Conservation (phyloP, 2,329 filamentous ascomycete species). For the Chaetothyriales sp. region DNA sequence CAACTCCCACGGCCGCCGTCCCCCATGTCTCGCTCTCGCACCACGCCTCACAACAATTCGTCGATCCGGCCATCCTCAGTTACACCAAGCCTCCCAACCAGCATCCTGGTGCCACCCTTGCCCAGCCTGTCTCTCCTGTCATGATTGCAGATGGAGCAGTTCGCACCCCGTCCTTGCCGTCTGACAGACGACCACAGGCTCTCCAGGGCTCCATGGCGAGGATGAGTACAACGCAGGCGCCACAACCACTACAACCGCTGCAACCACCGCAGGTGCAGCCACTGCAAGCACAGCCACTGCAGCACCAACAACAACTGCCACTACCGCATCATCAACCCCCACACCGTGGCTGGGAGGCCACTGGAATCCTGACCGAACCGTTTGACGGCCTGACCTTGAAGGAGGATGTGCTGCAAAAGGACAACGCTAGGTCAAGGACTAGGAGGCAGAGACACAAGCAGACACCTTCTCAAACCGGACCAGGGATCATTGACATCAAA, state of each 20-base stretch:
- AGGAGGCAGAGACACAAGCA: conserved; percentile 22
- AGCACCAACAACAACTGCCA: conserved; percentile 7
- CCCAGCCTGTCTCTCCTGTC: conserved; percentile 18
- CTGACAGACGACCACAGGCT: conserved; percentile 4
- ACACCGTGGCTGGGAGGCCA: conserved; percentile 20
- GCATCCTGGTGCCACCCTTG: conserved; percentile 3
- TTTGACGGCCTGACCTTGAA: conserved; percentile 27
- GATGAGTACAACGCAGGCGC: conserved; percentile 8
- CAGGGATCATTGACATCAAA: conserved; percentile 19
- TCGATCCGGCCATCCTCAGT: conserved; percentile 73
- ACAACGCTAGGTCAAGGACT: not conserved
- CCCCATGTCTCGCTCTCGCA: conserved; percentile 4
- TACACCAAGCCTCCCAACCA: conserved; percentile 30
- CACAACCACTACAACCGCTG: no score
- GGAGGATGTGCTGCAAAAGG: conserved; percentile 15
- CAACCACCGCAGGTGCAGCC: conserved; percentile 3
- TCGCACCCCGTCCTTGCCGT: conserved; percentile 8
- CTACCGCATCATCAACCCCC: conserved; percentile 4
- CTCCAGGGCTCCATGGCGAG: conserved; percentile 15
- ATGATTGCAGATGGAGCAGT: conserved; percentile 20
- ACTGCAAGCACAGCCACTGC: conserved; percentile 2
- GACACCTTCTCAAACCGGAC: conserved; percentile 25
- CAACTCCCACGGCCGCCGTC: conserved; percentile 7
- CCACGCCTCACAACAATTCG: conserved; percentile 33
- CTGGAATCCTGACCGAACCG: conserved; percentile 30